phyloP scores from a whole-genome alignment of 352 stramenopile species.

The Blastocystis sp. region DNA sequence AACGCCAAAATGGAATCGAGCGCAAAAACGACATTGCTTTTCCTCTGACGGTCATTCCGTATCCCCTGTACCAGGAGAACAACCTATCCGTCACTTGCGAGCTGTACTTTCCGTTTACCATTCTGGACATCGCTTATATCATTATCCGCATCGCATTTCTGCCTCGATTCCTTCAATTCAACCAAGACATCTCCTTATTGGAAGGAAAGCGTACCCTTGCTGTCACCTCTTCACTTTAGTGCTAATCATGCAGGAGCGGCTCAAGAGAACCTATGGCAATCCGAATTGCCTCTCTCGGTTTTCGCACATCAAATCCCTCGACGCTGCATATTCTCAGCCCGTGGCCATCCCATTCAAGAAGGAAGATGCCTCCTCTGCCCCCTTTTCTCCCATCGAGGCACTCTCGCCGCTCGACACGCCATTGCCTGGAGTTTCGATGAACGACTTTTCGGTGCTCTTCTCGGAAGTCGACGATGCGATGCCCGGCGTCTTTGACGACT shows the following conservation, averaged over 20 bases:
- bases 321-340: neutral
- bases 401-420: neutral
- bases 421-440: neutral
- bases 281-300: neutral
- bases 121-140: slow-evolving; percentile 43
- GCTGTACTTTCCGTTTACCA: slow-evolving; percentile 45
- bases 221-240: neutral
- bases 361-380: neutral
- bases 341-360: neutral
- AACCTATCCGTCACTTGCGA: neutral
- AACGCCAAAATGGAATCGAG: neutral
- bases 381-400: neutral
- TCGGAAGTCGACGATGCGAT: neutral
- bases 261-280: neutral
- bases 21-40: neutral
- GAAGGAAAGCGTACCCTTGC: slow-evolving; percentile 10
- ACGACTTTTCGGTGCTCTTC: neutral
- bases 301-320: neutral
- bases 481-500: neutral
- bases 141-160: slow-evolving; percentile 33
- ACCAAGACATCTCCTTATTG: neutral
- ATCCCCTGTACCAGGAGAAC: neutral
- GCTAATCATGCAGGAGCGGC: slow-evolving; percentile 23
- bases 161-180: neutral
- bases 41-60: neutral